A percentile compares a stretch with the other conserved stretches of the same genome.
Evolutionary conservation across 2,329 filamentous ascomycete species (phyloP).

Genomic region (Neonectria magnoliae): DNA sequence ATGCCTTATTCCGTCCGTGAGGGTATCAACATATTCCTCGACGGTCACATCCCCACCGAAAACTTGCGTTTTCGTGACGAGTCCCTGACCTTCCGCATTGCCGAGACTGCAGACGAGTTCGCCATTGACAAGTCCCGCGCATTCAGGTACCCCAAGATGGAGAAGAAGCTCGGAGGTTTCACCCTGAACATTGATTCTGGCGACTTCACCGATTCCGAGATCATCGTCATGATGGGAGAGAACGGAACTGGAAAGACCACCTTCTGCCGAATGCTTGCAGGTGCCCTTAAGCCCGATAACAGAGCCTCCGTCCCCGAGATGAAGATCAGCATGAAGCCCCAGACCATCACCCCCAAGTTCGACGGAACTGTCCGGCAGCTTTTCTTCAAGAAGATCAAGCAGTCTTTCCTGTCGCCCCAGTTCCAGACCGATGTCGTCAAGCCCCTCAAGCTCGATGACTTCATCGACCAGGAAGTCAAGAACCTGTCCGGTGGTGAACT

Average conservation of each 20-base stretch:
- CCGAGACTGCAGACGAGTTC: conserved; percentile 90
- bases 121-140: conserved; percentile 83
- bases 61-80: conserved; percentile 99
- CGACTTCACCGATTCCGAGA: conserved; percentile 96
- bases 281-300: conserved; percentile 89
- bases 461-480: conserved; percentile 99
- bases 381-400: conserved; percentile 99
- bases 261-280: conserved; percentile 95
- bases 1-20: conserved; percentile 95
- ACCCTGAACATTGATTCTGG: conserved; percentile 83
- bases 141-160: conserved; percentile 89
- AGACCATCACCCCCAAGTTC: conserved; percentile 99
- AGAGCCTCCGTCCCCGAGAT: conserved; percentile 84
- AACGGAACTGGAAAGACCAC: conserved; percentile 99
- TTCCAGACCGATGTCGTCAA: conserved; percentile 99
- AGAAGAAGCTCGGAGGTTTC: conserved; percentile 92
- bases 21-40: conserved; percentile 99
- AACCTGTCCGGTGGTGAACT: conserved; percentile 99
- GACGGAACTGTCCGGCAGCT: conserved; percentile 95
- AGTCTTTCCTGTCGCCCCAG: conserved; percentile 93
- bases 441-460: conserved; percentile 98
- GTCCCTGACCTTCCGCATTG: conserved; percentile 93
- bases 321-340: conserved; percentile 99
- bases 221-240: conserved; percentile 99
- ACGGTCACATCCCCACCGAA: conserved; percentile 97